Conservation (phyloP, 2,329 filamentous ascomycete species). For the Capronia americana region DNA sequence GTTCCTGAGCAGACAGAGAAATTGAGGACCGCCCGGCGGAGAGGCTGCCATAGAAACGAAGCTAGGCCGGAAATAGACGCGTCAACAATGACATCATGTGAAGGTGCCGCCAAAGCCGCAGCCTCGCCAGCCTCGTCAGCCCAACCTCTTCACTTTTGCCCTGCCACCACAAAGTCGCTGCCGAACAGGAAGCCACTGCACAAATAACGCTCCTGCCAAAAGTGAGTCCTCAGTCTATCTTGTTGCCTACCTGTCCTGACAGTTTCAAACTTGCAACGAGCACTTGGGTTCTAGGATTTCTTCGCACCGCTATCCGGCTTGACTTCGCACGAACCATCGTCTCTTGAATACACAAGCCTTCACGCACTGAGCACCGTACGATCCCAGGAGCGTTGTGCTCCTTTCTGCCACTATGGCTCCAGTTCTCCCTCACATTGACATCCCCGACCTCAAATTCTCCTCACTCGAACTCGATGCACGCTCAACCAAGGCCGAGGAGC, state of each 20-base stretch:
- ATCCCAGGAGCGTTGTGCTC: conserved; percentile 15
- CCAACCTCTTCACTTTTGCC: conserved; percentile 15
- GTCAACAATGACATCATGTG: conserved; percentile 16
- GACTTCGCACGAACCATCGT: background rate
- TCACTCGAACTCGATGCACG: conserved; percentile 40
- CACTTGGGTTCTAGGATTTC: background rate
- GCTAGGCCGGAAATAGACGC: background rate
- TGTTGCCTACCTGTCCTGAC: background rate
- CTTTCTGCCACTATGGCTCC: conserved; percentile 32
- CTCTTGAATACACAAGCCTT: background rate
- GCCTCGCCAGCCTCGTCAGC: conserved; percentile 13
- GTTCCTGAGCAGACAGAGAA: conserved; percentile 8
- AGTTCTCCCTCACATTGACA: conserved; percentile 23
- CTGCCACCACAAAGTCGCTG: conserved; percentile 18
- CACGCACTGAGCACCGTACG: conserved; percentile 10
- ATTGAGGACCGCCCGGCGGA: conserved; percentile 1
- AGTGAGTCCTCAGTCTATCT: conserved; percentile 13
- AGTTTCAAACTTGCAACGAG: conserved; percentile 2
- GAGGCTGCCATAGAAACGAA: conserved; percentile 17
- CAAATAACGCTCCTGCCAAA: conserved; percentile 8
- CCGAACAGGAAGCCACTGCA: background rate
- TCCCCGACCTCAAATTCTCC: conserved; percentile 37
- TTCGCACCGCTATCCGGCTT: background rate
- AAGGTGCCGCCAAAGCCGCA: background rate
- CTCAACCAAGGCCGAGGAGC: conserved; percentile 19